These are phyloP conservation scores for Russula ochroleuca DNA, from an alignment of 768 basidiomycete genomes.

Conservation along the genomic window DNA sequence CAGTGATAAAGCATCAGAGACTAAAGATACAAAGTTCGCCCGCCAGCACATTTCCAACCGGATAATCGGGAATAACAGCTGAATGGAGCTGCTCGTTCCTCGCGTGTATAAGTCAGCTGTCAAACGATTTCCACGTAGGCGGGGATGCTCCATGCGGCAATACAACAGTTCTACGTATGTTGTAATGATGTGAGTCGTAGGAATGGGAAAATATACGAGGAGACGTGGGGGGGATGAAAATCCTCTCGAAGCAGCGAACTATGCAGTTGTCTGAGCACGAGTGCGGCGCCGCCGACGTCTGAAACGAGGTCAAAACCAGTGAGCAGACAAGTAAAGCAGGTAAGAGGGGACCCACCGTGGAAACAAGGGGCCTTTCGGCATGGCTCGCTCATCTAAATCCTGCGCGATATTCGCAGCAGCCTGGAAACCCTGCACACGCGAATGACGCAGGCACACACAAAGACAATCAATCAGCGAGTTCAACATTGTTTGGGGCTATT, in stretches of 20 bases:
- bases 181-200: neutral
- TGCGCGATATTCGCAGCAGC: conserved; percentile 87
- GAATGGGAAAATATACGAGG: neutral
- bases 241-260: neutral
- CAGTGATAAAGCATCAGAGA: conserved; percentile 1
- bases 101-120: neutral
- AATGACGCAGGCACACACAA: conserved; percentile 36
- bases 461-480: neutral
- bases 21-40: neutral
- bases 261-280: neutral
- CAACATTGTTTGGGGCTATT: neutral
- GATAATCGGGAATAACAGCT: neutral
- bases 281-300: conserved; percentile 24
- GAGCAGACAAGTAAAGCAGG: neutral
- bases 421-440: conserved; percentile 70
- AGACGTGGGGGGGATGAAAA: neutral
- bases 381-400: conserved; percentile 85
- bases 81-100: neutral
- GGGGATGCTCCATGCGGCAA: neutral
- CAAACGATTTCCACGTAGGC: neutral
- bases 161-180: neutral
- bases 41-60: neutral
- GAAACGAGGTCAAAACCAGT: neutral
- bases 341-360: conserved; percentile 54
- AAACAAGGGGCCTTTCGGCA: conserved; percentile 88